Conservation (phyloP, 805 yeast species). For the Saturnispora zaruensis region DNA sequence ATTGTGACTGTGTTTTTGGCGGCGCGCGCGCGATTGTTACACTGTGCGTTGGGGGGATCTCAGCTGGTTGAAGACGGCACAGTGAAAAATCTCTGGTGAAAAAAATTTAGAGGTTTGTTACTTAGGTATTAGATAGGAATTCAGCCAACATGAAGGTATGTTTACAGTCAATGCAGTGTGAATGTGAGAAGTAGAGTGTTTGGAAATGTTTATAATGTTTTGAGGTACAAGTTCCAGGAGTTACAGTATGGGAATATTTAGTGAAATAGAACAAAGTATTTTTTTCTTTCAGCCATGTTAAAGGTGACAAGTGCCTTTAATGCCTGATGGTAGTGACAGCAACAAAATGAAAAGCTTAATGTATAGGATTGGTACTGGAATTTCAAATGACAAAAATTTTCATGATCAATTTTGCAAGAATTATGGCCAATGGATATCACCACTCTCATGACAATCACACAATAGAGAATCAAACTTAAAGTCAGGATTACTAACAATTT, state of each 20-base stretch:
- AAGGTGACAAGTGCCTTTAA: neutral
- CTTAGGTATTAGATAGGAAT: constrained; percentile 3
- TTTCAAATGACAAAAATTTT: neutral
- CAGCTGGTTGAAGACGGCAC: neutral
- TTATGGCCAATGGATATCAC: neutral
- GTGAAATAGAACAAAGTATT: neutral
- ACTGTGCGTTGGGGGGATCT: neutral
- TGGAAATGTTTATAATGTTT: no score
- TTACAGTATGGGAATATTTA: no score
- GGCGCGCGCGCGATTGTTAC: neutral
- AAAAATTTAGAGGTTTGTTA: constrained; percentile 3
- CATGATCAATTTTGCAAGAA: neutral
- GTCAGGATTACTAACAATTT: neutral
- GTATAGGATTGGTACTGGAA: neutral
- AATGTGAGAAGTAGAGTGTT: neutral
- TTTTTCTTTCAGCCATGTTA: neutral
- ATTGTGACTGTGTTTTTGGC: constrained; percentile 1
- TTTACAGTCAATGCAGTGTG: neutral
- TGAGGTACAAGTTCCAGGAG: no score
- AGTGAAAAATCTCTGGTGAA: neutral
- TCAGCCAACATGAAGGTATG: constrained; percentile 4
- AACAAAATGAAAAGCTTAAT: no score
- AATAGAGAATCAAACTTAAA: neutral
- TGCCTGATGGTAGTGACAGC: neutral
- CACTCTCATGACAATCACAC: neutral